Base-by-base conservation (phyloP, 2,329 filamentous ascomycete genomes). In the Fonsecaea pedrosoi region DNA sequence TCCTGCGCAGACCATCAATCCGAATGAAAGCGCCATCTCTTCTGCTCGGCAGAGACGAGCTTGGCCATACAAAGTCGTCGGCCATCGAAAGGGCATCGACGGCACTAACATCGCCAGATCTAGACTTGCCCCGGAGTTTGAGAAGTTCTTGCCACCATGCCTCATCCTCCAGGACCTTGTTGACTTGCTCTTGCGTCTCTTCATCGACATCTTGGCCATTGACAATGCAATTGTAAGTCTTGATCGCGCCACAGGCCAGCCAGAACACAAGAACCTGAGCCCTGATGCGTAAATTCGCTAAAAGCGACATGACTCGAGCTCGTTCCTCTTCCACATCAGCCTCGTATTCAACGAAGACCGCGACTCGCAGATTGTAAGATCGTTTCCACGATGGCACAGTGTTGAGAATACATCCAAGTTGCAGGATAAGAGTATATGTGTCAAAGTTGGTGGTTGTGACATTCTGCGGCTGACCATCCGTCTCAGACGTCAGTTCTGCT, bases 331-430 rank as follows among this genome's bases (percentile, higher is more conserved):
- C 87, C 0, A 96, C 89, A 71, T 96, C 92, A 32, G 84, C 87
- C 75, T 95, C 92, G 72, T 96, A 96, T 74, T 96, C 92, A 21
- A 96, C 92, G 76, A 96, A 96, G 0, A 96, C 92, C 62, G 90
- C 87, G 3, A 96, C 90, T 45, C 92, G 88, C 7, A 96, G 79
- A 48, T 82, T 84, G 76, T 91, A 95, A 0, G 84, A 85, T 60
- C 86, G 87, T 73, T 90, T 91, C 92, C 92, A 96, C 0, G 89
- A 87, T 2, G 90, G 89, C 0, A 95, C 92, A 1, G 91, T 95
- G 70, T 90, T 87, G 1, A 96, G 78, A 65, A 96, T 96, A 72
- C 92, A 94, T 0, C 93, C 92, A 9, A 96, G 83, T 73, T 96
- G 92, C 3, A 96, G 82, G 66, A 96, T 95, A n/a, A 96, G 82